Base-by-base conservation (phyloP, 2,329 filamentous ascomycete species). In the Balansia obtecta region DNA sequence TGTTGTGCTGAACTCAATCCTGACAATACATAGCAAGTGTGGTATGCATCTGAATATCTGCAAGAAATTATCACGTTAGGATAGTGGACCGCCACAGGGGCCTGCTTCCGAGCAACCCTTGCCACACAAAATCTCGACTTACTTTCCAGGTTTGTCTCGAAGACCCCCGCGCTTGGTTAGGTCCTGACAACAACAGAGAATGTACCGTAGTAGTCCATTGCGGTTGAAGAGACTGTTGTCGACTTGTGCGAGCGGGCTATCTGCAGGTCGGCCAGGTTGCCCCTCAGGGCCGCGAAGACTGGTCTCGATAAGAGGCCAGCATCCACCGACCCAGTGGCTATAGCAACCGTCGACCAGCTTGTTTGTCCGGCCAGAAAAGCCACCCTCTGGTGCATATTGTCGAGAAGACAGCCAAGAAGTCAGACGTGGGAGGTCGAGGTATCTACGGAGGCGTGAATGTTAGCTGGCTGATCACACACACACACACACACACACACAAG, bases 311-410 rank as follows among this genome's bases (percentile, higher is more conserved):
- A 98, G 70, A 44, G 91, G 85, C 88, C 90, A 98, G 71, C 90
- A 97, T 50, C 86, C 86, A 50, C 93, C 93, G 34, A 95, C 85
- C 93, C 93, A 98, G 68, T 96, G 91, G 64, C 88, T 95, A 71
- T 98, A 98, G 70, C 93, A 98, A 44, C 91, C 93, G 66, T 98
- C 93, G 33, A 97, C 93, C 33, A 98, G 77, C 71, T 98, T 98
- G 74, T 97, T 97, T 30, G 91, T 95, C 58, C 93, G 85, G 54
- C 93, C 93, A 40, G 88, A 86, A 63, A 95, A 90, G 37, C 93
- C 93, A 56, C 90, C 90, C 66, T 97, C 93, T 3, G 91, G 93
- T 32, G 83, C 82, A 65, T 91, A 86, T 67, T 98, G 93, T 53
- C 89, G 83, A 43, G 87, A 82, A 8, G 88, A 91, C 39, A 98